phyloP scores from a whole-genome alignment of 768 basidiomycete genomes.

The Pleurotus salmoneostramineus region DNA sequence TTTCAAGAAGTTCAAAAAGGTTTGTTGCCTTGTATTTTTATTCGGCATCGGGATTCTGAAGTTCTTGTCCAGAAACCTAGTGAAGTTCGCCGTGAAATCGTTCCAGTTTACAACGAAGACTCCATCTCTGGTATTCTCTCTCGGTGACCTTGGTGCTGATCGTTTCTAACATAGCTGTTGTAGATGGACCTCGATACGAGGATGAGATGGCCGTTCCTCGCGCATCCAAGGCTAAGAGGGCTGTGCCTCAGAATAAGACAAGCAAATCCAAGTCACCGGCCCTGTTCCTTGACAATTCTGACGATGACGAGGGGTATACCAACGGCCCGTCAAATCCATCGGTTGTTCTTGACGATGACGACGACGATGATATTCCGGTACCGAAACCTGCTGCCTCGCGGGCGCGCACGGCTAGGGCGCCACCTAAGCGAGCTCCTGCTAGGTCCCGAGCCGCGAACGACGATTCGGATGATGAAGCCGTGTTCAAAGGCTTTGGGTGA shows the following conservation, averaged over 20 bases:
- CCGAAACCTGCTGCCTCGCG: conserved; percentile 13
- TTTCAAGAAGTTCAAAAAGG: conserved; percentile 80
- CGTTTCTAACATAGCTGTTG: conserved; percentile 16
- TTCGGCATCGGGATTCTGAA: neutral
- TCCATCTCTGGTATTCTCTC: neutral
- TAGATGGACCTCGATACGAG: neutral
- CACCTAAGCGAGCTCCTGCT: conserved; percentile 24
- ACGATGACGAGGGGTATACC: conserved; percentile 13
- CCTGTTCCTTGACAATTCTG: conserved; percentile 12
- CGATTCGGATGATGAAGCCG: conserved; percentile 67
- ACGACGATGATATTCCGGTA: conserved; percentile 22
- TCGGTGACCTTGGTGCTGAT: neutral
- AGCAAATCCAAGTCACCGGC: neutral
- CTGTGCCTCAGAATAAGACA: conserved; percentile 6
- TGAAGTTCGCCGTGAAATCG: neutral
- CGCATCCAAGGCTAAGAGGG: conserved; percentile 12
- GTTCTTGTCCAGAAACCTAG: conserved; percentile 20
- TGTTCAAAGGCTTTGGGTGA: conserved; percentile 58
- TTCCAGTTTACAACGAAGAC: neutral
- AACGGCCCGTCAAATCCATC: conserved; percentile 18
- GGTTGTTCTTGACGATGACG: conserved; percentile 14
- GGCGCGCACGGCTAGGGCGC: conserved; percentile 15
- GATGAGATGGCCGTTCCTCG: neutral
- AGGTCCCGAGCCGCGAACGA: conserved; percentile 45
- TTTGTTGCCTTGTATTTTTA: conserved; percentile 18